Conservation (phyloP, 352 stramenopile genomes). For the Phytophthora ohioensis region DNA sequence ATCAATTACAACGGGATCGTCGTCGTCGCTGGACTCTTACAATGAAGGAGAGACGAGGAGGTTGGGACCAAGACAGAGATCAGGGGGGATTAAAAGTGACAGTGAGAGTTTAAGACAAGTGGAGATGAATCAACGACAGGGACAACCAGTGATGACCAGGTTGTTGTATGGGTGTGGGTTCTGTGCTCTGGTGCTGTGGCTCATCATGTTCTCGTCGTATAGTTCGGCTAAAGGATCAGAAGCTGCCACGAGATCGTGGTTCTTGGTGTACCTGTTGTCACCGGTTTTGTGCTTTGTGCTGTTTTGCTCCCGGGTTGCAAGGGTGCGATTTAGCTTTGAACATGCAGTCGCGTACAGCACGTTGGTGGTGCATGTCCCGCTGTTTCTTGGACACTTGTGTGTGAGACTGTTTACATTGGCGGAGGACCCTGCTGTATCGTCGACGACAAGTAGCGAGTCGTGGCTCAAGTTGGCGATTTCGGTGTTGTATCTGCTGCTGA, state of each 20-base stretch:
- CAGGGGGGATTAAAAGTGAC: neutral
- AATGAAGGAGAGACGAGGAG: neutral
- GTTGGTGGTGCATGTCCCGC: constrained; percentile 78
- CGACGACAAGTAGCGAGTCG: constrained; percentile 43
- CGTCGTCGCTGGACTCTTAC: constrained; percentile 7
- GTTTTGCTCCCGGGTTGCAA: constrained; percentile 52
- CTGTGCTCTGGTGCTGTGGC: constrained; percentile 58
- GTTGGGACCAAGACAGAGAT: constrained; percentile 23
- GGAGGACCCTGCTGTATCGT: constrained; percentile 46
- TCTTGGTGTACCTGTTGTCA: constrained; percentile 69
- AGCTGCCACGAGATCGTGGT: constrained; percentile 55
- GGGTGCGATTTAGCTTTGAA: constrained; percentile 64
- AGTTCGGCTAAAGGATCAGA: constrained; percentile 42
- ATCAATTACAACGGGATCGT: neutral
- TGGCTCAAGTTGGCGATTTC: constrained; percentile 83
- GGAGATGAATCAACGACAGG: constrained; percentile 25
- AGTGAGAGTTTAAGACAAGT: neutral
- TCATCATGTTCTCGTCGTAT: constrained; percentile 81
- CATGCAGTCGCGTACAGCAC: constrained; percentile 78
- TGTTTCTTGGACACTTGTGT: constrained; percentile 86
- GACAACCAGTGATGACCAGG: constrained; percentile 34
- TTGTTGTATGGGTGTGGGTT: constrained; percentile 55
- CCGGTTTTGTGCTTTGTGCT: constrained; percentile 68
- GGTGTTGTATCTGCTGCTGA: constrained; percentile 77
- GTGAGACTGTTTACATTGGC: constrained; percentile 77